Evolutionary conservation across 140 eudicot genomes (phyloP), one percentile per base, ranked within the genome.

Genomic region (Ambrosia hybrid): DNA sequence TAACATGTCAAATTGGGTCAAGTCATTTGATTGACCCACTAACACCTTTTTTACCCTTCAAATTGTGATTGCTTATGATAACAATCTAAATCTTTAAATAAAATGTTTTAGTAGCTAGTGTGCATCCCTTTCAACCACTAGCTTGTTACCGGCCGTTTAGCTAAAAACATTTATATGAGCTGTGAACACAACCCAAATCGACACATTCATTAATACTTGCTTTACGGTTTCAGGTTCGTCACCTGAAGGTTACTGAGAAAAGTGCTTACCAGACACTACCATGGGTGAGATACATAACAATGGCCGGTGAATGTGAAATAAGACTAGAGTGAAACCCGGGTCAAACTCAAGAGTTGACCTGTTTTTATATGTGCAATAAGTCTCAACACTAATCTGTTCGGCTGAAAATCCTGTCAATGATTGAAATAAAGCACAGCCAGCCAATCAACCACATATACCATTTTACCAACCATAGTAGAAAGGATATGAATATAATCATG

Each of bases 221-320:
- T 16, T 48, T 13, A 75, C 36, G 45, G 9, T 59, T 79, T 67
- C 67, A 83, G 87, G 81, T 83, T 33, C 83, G 76, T 65, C 79
- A 79, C 69, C 73, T 79, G 4, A 83, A 83, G 71, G 79, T 79
- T 39, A 83, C 79, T 1, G 87, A 79, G 76, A 83, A 79, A 75
- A 79, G 82, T 67, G 87, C 75, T 55, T 83, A 83, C 51, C 82
- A 72, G 80, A 75, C 88, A 13, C 82, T 83, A 37, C 88, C 88
- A 64, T 83, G 88, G 88, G 85, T 83, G 38, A 73, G 88, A 73
- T 83, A 76, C 82, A 79, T 83, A 79, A 83, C 84, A 76, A 72
- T 45, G 82, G 80, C 80, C 2, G 84, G 85, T 38, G 84, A 83
- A 48, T 83, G 79, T 17, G 87, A 83, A 55, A 74, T 83, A 60